A percentile compares a stretch with the other conserved stretches of the same genome.
phyloP scores from a whole-genome alignment of 805 yeast genomes.

The Suhomyces tanzawaensis region DNA sequence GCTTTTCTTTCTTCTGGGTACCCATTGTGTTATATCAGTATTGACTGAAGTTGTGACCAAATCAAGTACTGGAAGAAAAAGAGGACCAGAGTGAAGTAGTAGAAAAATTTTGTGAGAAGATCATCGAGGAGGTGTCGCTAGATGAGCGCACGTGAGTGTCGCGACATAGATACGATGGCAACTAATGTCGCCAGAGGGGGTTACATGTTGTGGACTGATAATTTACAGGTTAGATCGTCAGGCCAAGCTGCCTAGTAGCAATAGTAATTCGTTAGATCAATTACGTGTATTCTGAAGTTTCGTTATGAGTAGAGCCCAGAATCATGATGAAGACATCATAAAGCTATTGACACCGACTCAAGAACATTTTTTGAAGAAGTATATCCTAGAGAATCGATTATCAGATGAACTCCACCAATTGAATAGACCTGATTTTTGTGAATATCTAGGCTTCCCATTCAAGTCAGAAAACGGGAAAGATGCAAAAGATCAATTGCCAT shows the following conservation, averaged over 20 bases:
- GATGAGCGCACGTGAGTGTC: too few species aligned
- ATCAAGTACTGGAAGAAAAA: slow-evolving; percentile 3
- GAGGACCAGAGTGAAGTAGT: background rate
- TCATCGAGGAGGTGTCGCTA: slow-evolving; percentile 4
- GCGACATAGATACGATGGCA: too few species aligned
- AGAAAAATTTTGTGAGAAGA: slow-evolving; percentile 7
- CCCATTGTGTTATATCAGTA: slow-evolving; percentile 82
- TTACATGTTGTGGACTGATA: too few species aligned
- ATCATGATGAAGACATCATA: background rate
- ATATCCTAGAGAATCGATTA: slow-evolving; percentile 62
- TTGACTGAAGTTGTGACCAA: background rate
- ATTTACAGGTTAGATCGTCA: background rate
- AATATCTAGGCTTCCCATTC: slow-evolving; percentile 80
- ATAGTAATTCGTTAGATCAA: too few species aligned
- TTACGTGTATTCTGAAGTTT: too few species aligned
- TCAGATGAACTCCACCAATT: slow-evolving; percentile 59
- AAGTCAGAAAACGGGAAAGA: slow-evolving; percentile 35
- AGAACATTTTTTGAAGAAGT: slow-evolving; percentile 86
- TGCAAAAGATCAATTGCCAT: slow-evolving; percentile 46
- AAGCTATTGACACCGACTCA: slow-evolving; percentile 52
- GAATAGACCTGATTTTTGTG: slow-evolving; percentile 59
- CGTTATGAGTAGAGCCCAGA: too few species aligned
- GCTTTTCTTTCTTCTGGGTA: slow-evolving; percentile 86
- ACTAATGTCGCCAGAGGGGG: too few species aligned
- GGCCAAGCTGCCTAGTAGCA: too few species aligned